A percentile compares a stretch with the other conserved stretches of the same genome.
Evolutionary conservation across 75 land plant genomes (phyloP).

Genomic region (Sequoiadendron giganteum): DNA sequence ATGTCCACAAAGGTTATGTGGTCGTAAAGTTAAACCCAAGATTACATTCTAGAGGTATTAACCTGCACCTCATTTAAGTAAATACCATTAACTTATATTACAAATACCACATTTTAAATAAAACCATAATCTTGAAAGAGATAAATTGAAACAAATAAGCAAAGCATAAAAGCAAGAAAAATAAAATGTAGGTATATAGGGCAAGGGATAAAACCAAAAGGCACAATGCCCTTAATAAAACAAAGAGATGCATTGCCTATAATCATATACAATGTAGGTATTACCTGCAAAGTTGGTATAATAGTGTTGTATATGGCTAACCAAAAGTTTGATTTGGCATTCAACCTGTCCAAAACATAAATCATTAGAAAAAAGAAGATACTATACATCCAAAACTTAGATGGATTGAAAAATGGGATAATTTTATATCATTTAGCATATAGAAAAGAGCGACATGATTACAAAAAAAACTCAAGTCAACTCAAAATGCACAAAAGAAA

Average conservation of each 20-base stretch:
- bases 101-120: not conserved
- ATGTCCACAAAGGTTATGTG: not conserved
- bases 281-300: conserved; percentile 4
- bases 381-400: not conserved
- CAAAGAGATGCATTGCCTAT: not conserved
- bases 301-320: not conserved
- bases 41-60: not conserved
- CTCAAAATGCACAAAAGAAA: not conserved
- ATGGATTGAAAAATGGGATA: not conserved
- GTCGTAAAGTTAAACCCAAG: not conserved
- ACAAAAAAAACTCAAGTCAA: not conserved
- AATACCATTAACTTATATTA: not conserved
- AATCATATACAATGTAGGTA: not conserved
- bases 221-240: not conserved
- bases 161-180: not conserved
- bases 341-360: not conserved
- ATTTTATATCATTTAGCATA: not conserved
- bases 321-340: conserved; percentile 10
- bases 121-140: not conserved
- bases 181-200: not conserved
- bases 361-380: not conserved
- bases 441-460: not conserved
- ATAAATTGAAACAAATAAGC: not conserved
- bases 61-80: not conserved
- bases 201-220: not conserved